These are phyloP conservation scores for Neurospora sp. DNA, from an alignment of 495 filamentous ascomycete genomes.

Conservation along the genomic window DNA sequence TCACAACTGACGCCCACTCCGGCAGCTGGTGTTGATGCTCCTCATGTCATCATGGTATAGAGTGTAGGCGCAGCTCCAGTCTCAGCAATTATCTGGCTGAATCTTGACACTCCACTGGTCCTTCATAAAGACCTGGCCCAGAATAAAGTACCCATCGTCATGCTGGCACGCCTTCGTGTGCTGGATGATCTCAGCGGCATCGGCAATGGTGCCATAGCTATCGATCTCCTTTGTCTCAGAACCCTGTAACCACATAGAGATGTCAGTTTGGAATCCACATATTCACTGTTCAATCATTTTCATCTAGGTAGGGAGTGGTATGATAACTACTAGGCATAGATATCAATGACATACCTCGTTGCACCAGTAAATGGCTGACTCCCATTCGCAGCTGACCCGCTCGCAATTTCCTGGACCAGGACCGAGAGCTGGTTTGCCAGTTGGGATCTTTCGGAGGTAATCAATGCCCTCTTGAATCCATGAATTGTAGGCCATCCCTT, in stretches of 20 bases:
- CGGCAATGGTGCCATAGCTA: not conserved
- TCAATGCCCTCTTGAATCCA: not conserved
- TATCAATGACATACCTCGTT: not conserved
- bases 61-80: not conserved
- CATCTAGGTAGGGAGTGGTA: not conserved
- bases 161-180: not conserved
- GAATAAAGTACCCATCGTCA: too few species aligned
- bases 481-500: too few species aligned
- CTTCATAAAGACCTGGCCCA: not conserved
- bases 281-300: not conserved
- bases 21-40: not conserved
- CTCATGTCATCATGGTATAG: not conserved
- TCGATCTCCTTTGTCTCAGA: not conserved
- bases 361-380: not conserved
- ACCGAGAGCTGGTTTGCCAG: not conserved
- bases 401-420: not conserved
- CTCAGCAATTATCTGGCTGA: not conserved
- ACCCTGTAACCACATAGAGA: not conserved
- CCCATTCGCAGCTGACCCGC: not conserved
- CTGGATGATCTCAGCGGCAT: not conserved
- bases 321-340: not conserved
- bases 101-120: not conserved
- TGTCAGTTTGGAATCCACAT: not conserved
- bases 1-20: not conserved
- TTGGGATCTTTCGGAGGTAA: not conserved